Base-by-base conservation (phyloP, 1,284 basidiomycete species). In the Tilletia setariae region DNA sequence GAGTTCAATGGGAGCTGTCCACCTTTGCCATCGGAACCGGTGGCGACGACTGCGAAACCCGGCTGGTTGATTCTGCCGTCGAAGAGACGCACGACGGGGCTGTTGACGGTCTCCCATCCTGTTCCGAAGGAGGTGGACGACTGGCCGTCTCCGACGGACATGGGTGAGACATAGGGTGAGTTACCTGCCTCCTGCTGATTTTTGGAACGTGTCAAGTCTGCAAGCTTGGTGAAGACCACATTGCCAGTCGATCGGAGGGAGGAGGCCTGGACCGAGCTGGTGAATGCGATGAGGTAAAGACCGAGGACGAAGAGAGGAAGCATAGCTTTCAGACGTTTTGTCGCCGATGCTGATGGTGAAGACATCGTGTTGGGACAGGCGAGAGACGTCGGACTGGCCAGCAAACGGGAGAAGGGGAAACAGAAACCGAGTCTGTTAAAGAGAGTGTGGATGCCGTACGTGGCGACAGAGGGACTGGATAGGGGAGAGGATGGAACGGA, bases 221-320 rank as follows among this genome's bases (percentile, higher is more conserved):
- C 74, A 7, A 76, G 69, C 32, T 65, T 70, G 25, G 74, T 63
- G 66, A 63, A 76, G 44, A 76, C 67, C 21, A 67, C 66, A 44
- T 62, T 70, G 59, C 9, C 11, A 7, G 32, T 32, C 28, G 56
- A 61, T 15, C 56, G 23, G 4, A 61, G 56, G 28, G 56, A 61
- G 16, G 56, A 61, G 13, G 56, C 56, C 15, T 61, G 28, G 30
- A 30, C 56, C 46, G 46, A 49, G 46, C 46, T 16, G 46, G 21
- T 49, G 16, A 40, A 40, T 40, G 35, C 35, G 35, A 40, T 40
- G 35, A 40, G 35, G 35, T 40, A 40, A 4, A 40, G 35, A 40
- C 35, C 11, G 6, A 40, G 35, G 35, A 40, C 35, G 35, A 40
- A 40, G 35, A 40, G 11, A 11, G 35, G 35, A 4, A 40, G 35